Evolutionary conservation across 139 green algal genomes (phyloP), one percentile per base, ranked within the genome.

Genomic region (Chlorella ohadii): DNA sequence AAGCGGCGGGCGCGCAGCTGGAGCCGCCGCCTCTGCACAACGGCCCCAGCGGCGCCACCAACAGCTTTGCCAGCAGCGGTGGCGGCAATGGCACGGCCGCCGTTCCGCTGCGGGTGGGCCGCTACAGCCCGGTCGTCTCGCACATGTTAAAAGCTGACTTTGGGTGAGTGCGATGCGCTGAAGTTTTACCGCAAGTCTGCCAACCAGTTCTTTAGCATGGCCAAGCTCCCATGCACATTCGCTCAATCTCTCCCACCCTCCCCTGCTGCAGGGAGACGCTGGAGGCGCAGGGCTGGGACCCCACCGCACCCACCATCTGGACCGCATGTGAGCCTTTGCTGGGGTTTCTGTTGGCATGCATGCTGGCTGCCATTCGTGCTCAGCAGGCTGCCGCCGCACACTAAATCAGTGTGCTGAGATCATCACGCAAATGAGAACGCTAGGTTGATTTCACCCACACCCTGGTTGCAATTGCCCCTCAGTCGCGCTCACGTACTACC

Each of bases 301-400:
- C 55, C 15, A 57, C 33, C 20, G 33, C 27, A 22, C 74, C 74
- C 22, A 80, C 74, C 55, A 80, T 80, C 55, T 80, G 74, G 74
- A 22, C 47, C 0, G 74, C 55, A 12, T 66, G 74, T 80, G 33
- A 80, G 74, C 27, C 28, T 66, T 4, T 13, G 44, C 44, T 51
- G n/a, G 12, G 28, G n/a, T n/a, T 71, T 12, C 2, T 23, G 9
- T 41, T 41, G 33, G 64, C 64, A 71, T 23, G 6, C 22, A 36
- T 51, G n/a, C 64, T 71, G n/a, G n/a, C n/a, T n/a, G n/a, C n/a
- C n/a, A n/a, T n/a, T n/a, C n/a, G n/a, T n/a, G n/a, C n/a, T n/a
- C n/a, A n/a, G n/a, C n/a, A n/a, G n/a, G n/a, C n/a, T n/a, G n/a
- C n/a, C n/a, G n/a, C n/a, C n/a, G n/a, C n/a, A n/a, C n/a, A n/a